Percentiles rank a stretch among this genome's conserved stretches.
Conservation (phyloP, 2,329 filamentous ascomycete genomes). For the Trematosphaeria pertusa region DNA sequence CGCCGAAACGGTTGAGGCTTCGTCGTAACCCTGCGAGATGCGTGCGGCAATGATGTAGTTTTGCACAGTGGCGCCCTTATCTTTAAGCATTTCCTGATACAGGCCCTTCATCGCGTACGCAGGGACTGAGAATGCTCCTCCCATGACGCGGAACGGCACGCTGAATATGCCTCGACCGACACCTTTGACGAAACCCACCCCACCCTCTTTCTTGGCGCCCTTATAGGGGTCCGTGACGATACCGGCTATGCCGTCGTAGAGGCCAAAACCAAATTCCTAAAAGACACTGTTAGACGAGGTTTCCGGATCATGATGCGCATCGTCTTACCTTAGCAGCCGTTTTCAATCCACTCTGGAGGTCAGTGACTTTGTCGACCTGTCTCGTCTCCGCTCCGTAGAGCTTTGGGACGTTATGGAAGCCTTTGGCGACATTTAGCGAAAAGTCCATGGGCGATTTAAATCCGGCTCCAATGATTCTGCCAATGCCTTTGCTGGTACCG, state of each 20-base stretch:
- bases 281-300: constrained; percentile 10
- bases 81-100: constrained; percentile 76
- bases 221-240: constrained; percentile 78
- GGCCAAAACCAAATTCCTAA: constrained; percentile 74
- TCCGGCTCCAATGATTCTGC: constrained; percentile 75
- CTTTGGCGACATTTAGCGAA: constrained; percentile 79
- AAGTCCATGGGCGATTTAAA: constrained; percentile 86
- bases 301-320: not conserved
- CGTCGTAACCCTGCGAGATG: constrained; percentile 75
- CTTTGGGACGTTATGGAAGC: constrained; percentile 86
- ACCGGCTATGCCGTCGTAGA: constrained; percentile 83
- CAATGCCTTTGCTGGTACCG: constrained; percentile 71
- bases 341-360: constrained; percentile 75
- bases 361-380: constrained; percentile 79
- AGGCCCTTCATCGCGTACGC: constrained; percentile 85
- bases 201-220: constrained; percentile 71
- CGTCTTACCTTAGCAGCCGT: constrained; percentile 72
- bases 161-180: constrained; percentile 85
- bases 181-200: constrained; percentile 75
- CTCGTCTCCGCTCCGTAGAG: constrained; percentile 85
- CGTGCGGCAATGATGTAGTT: constrained; percentile 82
- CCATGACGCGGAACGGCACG: constrained; percentile 80
- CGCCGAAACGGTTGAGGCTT: constrained; percentile 61
- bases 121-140: constrained; percentile 69
- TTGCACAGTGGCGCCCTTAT: constrained; percentile 72